Conservation (phyloP, 192 early-diverging fungal species). For the Martensiomyces pterosporus region DNA sequence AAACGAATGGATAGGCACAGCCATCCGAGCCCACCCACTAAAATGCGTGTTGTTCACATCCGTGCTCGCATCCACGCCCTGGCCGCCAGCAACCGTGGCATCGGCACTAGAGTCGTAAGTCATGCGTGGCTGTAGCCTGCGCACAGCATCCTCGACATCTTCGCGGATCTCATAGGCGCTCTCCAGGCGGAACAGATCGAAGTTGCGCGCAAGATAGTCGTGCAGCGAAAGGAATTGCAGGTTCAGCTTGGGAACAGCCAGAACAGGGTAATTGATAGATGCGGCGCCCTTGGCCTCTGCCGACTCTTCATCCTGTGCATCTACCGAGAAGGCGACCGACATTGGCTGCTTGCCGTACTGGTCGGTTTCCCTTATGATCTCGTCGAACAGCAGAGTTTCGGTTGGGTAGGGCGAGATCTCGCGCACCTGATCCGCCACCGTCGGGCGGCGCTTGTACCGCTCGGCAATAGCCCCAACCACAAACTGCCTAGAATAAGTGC, state of each 20-base stretch:
- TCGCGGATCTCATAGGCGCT: slow-evolving; percentile 78
- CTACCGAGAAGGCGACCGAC: slow-evolving; percentile 3
- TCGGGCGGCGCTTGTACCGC: slow-evolving; percentile 8
- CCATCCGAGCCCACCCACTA: slow-evolving; percentile 93
- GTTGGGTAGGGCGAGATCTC: slow-evolving; percentile 19
- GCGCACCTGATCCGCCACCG: slow-evolving; percentile 12
- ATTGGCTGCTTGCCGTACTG: slow-evolving; percentile 53
- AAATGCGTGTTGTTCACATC: slow-evolving; percentile 46
- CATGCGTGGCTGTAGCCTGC: slow-evolving; percentile 66
- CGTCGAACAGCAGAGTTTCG: slow-evolving; percentile 66
- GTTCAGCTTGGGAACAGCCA: slow-evolving; percentile 82
- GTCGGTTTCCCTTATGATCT: slow-evolving; percentile 62
- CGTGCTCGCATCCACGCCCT: not conserved
- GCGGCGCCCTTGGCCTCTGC: not conserved
- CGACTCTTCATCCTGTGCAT: no score
- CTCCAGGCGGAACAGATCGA: slow-evolving; percentile 80
- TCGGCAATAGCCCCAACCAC: slow-evolving; percentile 48
- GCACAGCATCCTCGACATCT: slow-evolving; percentile 84
- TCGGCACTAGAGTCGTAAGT: no score
- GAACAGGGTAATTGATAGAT: slow-evolving; percentile 8
- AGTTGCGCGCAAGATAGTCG: slow-evolving; percentile 88
- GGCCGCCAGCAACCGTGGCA: no score
- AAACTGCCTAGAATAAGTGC: slow-evolving; percentile 43
- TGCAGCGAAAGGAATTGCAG: slow-evolving; percentile 90
- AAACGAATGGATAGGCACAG: slow-evolving; percentile 63